Conservation (phyloP, 306 rosid species). For the Geum urbanum region DNA sequence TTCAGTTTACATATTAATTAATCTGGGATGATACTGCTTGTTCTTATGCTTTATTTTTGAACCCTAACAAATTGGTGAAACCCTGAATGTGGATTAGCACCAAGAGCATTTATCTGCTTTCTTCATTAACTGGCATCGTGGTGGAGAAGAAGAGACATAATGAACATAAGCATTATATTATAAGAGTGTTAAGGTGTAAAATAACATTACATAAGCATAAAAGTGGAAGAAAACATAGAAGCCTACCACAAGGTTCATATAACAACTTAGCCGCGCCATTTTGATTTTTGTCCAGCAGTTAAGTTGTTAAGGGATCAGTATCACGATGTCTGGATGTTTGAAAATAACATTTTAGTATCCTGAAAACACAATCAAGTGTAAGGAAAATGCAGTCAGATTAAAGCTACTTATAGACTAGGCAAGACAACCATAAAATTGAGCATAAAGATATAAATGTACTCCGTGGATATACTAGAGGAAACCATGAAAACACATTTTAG, state of each 20-base stretch:
- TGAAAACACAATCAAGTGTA: constrained; percentile 26
- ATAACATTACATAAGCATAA: neutral
- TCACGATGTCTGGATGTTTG: too few relatives aligned
- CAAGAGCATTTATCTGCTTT: too few relatives aligned
- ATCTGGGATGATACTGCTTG: too few relatives aligned
- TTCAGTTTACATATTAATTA: neutral
- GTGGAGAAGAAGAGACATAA: constrained; percentile 51
- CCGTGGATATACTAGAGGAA: neutral
- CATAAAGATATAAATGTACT: constrained; percentile 14
- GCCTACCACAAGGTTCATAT: constrained; percentile 70
- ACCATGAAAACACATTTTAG: constrained; percentile 47
- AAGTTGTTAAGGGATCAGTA: constrained; percentile 57
- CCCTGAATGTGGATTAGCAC: too few relatives aligned
- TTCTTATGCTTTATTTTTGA: too few relatives aligned
- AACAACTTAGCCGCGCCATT: constrained; percentile 70
- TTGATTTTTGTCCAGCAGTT: too few relatives aligned
- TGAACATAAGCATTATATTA: neutral
- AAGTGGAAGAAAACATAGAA: neutral
- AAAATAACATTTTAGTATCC: constrained; percentile 77
- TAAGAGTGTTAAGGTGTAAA: neutral
- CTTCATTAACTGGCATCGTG: neutral
- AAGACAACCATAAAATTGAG: neutral
- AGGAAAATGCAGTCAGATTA: constrained; percentile 12
- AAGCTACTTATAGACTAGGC: constrained; percentile 1
- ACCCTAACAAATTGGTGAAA: too few relatives aligned